Evolutionary conservation across 768 basidiomycete genomes (phyloP).

Genomic region (Amanita subjunquillea): DNA sequence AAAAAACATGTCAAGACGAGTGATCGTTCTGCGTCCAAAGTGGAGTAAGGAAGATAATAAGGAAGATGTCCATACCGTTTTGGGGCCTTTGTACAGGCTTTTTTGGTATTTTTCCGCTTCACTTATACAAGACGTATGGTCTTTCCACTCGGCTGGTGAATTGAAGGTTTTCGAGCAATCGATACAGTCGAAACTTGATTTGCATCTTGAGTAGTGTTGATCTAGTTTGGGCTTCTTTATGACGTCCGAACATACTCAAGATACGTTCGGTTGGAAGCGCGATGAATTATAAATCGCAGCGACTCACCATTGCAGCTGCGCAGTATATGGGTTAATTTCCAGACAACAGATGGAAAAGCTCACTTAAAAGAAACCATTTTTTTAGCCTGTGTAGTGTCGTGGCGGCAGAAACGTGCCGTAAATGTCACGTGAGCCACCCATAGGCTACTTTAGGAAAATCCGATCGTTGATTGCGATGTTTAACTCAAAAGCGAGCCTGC

Average conservation of each 20-base stretch:
- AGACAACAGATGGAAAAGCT: constrained; percentile 15
- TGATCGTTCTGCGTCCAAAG: background rate
- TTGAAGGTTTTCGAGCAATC: constrained; percentile 85
- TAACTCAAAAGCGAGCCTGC: too few relatives aligned
- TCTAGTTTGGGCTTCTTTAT: constrained; percentile 94
- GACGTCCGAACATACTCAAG: constrained; percentile 67
- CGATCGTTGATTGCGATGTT: background rate
- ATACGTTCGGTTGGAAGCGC: background rate
- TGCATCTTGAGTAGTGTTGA: constrained; percentile 55
- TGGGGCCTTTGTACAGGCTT: constrained; percentile 71
- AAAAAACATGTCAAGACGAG: background rate
- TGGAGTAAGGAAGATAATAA: background rate
- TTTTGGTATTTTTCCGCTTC: constrained; percentile 96
- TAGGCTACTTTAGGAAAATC: background rate
- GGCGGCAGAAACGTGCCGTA: background rate
- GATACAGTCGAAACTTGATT: constrained; percentile 67
- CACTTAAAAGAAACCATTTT: constrained; percentile 66
- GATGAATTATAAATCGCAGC: background rate
- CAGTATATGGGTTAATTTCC: background rate
- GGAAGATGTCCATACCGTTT: constrained; percentile 27
- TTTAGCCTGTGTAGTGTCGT: constrained; percentile 11
- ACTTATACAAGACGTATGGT: constrained; percentile 74
- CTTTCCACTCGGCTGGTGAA: constrained; percentile 67
- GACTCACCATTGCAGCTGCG: constrained; percentile 64
- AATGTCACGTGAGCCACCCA: background rate